Evolutionary conservation across 108 stramenopile genomes (phyloP).

Genomic region (Skeletonema grethae): DNA sequence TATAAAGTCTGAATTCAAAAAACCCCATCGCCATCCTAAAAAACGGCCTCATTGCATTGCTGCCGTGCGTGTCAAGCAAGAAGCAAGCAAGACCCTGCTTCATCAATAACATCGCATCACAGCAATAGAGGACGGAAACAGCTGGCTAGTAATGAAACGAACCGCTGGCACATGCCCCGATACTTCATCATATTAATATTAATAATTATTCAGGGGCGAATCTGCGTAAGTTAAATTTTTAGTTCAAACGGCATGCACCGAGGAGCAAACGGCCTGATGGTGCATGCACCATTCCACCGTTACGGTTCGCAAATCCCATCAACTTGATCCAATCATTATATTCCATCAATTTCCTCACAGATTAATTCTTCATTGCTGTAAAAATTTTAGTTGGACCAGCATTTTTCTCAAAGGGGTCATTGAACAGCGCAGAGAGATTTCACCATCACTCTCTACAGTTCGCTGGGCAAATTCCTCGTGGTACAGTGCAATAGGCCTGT

Average conservation of each 20-base stretch:
- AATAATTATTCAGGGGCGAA: background rate
- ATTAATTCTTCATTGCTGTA: background rate
- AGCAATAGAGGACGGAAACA: background rate
- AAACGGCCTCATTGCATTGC: too few relatives aligned
- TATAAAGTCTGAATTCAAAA: too few relatives aligned
- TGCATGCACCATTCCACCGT: constrained; percentile 6
- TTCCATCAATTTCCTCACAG: background rate
- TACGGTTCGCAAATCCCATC: background rate
- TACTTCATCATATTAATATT: background rate
- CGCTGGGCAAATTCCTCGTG: background rate
- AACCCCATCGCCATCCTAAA: too few relatives aligned
- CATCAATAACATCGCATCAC: background rate
- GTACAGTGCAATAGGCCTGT: background rate
- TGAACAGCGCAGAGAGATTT: background rate
- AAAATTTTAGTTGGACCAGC: background rate
- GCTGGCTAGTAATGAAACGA: background rate
- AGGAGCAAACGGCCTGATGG: background rate
- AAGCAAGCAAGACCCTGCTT: too few relatives aligned
- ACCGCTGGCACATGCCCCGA: background rate
- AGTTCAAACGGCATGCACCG: background rate
- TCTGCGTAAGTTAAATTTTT: background rate
- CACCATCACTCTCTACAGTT: background rate
- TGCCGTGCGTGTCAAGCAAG: too few relatives aligned
- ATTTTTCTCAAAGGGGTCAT: background rate
- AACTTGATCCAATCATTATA: background rate